A percentile compares a stretch with the other conserved stretches of the same genome.
Evolutionary conservation across 2,329 filamentous ascomycete species (phyloP).

Genomic region (Monilinia fructicola): DNA sequence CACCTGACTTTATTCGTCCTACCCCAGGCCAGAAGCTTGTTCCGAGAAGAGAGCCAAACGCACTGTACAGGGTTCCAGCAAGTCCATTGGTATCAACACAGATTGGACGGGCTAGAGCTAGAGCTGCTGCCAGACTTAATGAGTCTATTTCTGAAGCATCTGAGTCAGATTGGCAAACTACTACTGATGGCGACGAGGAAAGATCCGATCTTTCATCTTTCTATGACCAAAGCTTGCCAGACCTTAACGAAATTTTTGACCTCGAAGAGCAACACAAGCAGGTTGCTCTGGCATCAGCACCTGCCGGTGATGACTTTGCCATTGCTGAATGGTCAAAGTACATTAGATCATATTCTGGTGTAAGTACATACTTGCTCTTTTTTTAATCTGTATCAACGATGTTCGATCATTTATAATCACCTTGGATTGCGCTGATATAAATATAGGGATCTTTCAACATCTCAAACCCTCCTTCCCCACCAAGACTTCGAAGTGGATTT

Average conservation of each 20-base stretch:
- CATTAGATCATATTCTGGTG: slow-evolving; percentile 28
- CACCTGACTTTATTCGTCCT: slow-evolving; percentile 19
- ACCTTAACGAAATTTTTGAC: not conserved
- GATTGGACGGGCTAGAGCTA: slow-evolving; percentile 6
- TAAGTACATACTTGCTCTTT: slow-evolving; percentile 4
- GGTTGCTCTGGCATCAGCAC: slow-evolving; percentile 21
- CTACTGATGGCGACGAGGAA: not conserved
- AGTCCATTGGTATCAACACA: not conserved
- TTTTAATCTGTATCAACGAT: not conserved
- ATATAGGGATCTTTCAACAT: slow-evolving; percentile 42
- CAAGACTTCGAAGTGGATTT: slow-evolving; percentile 34
- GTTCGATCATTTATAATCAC: not conserved
- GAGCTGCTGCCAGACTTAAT: slow-evolving; percentile 4
- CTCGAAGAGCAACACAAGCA: slow-evolving; percentile 24
- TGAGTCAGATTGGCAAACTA: slow-evolving; percentile 19
- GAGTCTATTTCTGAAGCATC: slow-evolving; percentile 5
- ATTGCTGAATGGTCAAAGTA: slow-evolving; percentile 25
- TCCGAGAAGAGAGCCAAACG: slow-evolving; percentile 14
- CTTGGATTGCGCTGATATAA: slow-evolving; percentile 15
- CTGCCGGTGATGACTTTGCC: not conserved
- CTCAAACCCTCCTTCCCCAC: slow-evolving; percentile 41
- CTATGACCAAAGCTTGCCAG: slow-evolving; percentile 5
- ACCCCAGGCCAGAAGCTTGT: slow-evolving; percentile 5
- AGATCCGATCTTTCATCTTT: slow-evolving; percentile 3
- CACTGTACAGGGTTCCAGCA: not conserved